A percentile compares a stretch with the other conserved stretches of the same genome.
These are phyloP conservation scores for Phytophthora tubulina DNA, from an alignment of 352 stramenopile species.

Conservation along the genomic window DNA sequence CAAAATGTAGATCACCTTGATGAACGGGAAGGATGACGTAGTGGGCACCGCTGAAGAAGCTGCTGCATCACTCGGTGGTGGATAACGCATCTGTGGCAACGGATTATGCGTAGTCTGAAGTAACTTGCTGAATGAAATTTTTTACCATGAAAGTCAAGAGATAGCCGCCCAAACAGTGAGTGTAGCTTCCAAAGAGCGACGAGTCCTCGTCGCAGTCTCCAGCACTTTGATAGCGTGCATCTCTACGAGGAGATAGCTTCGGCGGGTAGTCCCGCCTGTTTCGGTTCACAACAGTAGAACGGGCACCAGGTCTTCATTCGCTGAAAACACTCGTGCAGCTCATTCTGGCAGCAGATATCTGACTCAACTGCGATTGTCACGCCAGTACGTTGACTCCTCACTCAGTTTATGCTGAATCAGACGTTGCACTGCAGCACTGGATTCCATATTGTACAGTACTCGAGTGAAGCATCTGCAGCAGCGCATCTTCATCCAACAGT, in stretches of 20 bases:
- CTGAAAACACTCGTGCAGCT: conserved; percentile 46
- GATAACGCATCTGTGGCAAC: no score
- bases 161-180: no score
- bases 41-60: no score
- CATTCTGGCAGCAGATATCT: conserved; percentile 56
- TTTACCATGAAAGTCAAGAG: no score
- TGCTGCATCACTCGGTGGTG: no score
- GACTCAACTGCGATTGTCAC: conserved; percentile 58
- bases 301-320: conserved; percentile 43
- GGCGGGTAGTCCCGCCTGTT: conserved; percentile 56
- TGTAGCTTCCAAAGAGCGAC: no score
- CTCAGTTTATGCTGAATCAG: conserved; percentile 50
- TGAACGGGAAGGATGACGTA: no score
- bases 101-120: no score
- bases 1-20: no score
- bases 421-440: conserved; percentile 49
- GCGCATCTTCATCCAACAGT: conserved; percentile 44
- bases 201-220: neutral
- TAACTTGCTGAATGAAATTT: no score
- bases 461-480: conserved; percentile 38
- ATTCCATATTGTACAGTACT: conserved; percentile 30
- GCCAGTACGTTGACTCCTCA: conserved; percentile 52
- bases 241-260: conserved; percentile 55
- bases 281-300: conserved; percentile 78
- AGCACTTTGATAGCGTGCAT: conserved; percentile 32